Conservation (phyloP, 495 filamentous ascomycete genomes). For the Chaetomium fimeti region DNA sequence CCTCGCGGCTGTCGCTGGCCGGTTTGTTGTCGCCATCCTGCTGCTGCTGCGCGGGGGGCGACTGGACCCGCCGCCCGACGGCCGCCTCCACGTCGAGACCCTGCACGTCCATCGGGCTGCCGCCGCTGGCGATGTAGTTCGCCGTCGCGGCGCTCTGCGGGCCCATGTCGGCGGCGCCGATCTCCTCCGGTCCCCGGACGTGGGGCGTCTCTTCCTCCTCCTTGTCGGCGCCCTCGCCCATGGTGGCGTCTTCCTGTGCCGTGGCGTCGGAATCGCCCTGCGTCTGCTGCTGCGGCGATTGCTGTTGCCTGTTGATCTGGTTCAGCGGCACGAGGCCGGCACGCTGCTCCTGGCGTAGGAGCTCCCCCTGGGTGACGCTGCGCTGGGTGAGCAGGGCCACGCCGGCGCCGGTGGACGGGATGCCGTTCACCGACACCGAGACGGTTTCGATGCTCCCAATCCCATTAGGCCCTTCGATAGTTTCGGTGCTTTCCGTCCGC, state of each 20-base stretch:
- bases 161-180: slow-evolving; percentile 85
- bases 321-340: slow-evolving; percentile 61
- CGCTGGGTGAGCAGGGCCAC: slow-evolving; percentile 37
- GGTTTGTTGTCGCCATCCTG: background rate
- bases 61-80: slow-evolving; percentile 40
- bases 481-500: slow-evolving; percentile 64
- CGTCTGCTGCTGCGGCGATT: slow-evolving; percentile 23
- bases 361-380: slow-evolving; percentile 71
- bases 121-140: slow-evolving; percentile 28
- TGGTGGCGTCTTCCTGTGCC: slow-evolving; percentile 38
- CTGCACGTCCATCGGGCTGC: slow-evolving; percentile 38
- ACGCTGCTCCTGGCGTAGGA: slow-evolving; percentile 75
- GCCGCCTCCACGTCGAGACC: slow-evolving; percentile 56
- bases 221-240: slow-evolving; percentile 36
- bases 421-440: slow-evolving; percentile 63
- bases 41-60: slow-evolving; percentile 29
- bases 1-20: background rate
- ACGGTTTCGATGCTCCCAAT: slow-evolving; percentile 71
- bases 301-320: slow-evolving; percentile 42
- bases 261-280: slow-evolving; percentile 22
- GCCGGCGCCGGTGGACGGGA: slow-evolving; percentile 45
- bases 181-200: slow-evolving; percentile 73
- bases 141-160: slow-evolving; percentile 55
- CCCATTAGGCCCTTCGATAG: slow-evolving; percentile 69
- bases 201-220: slow-evolving; percentile 67